phyloP scores from a whole-genome alignment of 306 rosid species.

The Vigna radiata region DNA sequence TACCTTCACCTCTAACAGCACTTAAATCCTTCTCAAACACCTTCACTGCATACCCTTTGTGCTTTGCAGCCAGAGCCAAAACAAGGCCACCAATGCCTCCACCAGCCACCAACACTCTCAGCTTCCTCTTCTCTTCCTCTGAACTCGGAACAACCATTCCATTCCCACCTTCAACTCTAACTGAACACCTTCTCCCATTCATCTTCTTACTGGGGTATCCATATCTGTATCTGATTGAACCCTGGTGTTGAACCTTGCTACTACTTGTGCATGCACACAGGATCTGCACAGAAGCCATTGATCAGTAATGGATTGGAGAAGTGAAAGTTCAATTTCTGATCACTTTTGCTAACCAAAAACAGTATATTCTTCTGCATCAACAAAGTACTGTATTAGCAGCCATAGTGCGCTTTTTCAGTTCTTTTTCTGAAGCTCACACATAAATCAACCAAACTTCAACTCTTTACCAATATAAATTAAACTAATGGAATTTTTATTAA shows the following conservation, averaged over 20 bases:
- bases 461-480: background rate
- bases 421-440: background rate
- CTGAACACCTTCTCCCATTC: background rate
- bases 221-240: background rate
- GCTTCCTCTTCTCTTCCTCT: slow-evolving; percentile 36
- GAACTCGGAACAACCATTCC: slow-evolving; percentile 3
- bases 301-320: background rate
- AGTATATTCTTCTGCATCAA: background rate
- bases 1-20: slow-evolving; percentile 59
- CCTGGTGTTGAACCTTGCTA: slow-evolving; percentile 3
- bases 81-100: slow-evolving; percentile 59
- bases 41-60: slow-evolving; percentile 47
- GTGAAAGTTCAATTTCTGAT: background rate
- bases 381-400: background rate
- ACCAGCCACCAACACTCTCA: slow-evolving; percentile 51
- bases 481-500: background rate
- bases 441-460: background rate
- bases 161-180: slow-evolving; percentile 37
- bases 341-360: background rate
- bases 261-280: slow-evolving; percentile 29
- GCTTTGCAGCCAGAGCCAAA: slow-evolving; percentile 53
- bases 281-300: slow-evolving; percentile 48
- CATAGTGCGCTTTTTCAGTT: background rate
- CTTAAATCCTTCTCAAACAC: slow-evolving; percentile 59
- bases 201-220: background rate